Percentiles rank a stretch among this genome's conserved stretches.
Conservation (phyloP, 805 yeast species). For the Vanderwaltozyma verrucispora region DNA sequence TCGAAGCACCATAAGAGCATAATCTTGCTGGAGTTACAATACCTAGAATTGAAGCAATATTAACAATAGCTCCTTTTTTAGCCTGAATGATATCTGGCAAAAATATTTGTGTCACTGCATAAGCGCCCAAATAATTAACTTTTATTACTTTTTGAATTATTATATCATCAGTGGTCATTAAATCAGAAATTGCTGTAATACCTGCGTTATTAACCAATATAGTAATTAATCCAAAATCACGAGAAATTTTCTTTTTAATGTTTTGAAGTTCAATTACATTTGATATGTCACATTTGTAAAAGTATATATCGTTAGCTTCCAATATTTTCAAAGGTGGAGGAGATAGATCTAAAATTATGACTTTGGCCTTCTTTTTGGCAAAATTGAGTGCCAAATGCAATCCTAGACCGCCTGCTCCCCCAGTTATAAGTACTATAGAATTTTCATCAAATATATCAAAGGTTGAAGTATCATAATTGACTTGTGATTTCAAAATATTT, state of each 20-base stretch:
- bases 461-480: neutral
- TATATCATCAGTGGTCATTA: conserved; percentile 42
- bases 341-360: conserved; percentile 56
- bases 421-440: conserved; percentile 58
- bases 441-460: neutral
- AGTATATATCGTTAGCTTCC: conserved; percentile 35
- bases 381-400: conserved; percentile 44
- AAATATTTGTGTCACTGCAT: conserved; percentile 58
- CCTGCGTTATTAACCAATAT: conserved; percentile 84
- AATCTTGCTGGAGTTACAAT: conserved; percentile 74
- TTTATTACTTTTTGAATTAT: conserved; percentile 55
- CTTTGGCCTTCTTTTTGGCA: conserved; percentile 34
- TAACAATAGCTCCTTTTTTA: conserved; percentile 66
- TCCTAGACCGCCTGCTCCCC: conserved; percentile 79
- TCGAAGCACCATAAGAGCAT: conserved; percentile 80
- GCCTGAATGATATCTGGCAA: conserved; percentile 58
- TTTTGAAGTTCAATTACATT: conserved; percentile 34
- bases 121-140: conserved; percentile 61
- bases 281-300: conserved; percentile 64
- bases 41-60: conserved; percentile 78
- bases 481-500: no score
- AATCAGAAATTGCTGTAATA: conserved; percentile 45
- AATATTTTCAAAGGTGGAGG: conserved; percentile 22
- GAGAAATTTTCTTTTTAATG: conserved; percentile 32
- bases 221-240: conserved; percentile 48